Percentiles rank a stretch among this genome's conserved stretches.
These are phyloP conservation scores for Dryas integrifolia DNA, from an alignment of 331 rosid species.

Conservation along the genomic window DNA sequence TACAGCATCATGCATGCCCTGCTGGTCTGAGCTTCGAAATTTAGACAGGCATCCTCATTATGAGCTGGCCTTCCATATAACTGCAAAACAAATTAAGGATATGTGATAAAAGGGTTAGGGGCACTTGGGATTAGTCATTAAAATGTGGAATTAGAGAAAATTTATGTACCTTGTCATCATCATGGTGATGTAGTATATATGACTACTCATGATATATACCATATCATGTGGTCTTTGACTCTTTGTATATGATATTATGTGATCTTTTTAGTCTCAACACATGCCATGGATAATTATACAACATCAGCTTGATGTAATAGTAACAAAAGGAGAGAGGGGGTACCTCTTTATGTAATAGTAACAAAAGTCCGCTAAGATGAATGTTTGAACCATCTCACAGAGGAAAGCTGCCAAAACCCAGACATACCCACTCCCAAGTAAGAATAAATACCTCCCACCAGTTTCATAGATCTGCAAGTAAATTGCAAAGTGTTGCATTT, in stretches of 20 bases:
- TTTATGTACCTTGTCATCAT: too few species aligned
- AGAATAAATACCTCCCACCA: slow-evolving; percentile 37
- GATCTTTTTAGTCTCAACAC: too few species aligned
- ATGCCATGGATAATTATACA: too few species aligned
- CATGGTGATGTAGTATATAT: too few species aligned
- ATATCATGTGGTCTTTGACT: too few species aligned
- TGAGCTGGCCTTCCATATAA: slow-evolving; percentile 56
- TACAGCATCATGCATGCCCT: background rate
- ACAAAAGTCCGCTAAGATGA: slow-evolving; percentile 79
- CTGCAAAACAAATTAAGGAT: slow-evolving; percentile 38
- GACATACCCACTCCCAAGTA: slow-evolving; percentile 44
- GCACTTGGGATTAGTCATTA: background rate
- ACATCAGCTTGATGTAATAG: slow-evolving; percentile 37
- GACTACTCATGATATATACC: too few species aligned
- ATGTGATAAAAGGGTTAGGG: background rate
- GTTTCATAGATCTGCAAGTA: slow-evolving; percentile 54
- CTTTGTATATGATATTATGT: too few species aligned
- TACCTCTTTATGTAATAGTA: slow-evolving; percentile 78
- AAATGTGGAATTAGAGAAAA: background rate
- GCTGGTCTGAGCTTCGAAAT: background rate
- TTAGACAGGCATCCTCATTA: slow-evolving; percentile 70
- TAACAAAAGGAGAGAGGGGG: slow-evolving; percentile 45
- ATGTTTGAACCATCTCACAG: slow-evolving; percentile 63
- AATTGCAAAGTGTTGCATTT: background rate
- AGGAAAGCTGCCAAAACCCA: slow-evolving; percentile 58